phyloP scores from a whole-genome alignment of 805 yeast genomes.

The Tetrapisispora pingtungensis region DNA sequence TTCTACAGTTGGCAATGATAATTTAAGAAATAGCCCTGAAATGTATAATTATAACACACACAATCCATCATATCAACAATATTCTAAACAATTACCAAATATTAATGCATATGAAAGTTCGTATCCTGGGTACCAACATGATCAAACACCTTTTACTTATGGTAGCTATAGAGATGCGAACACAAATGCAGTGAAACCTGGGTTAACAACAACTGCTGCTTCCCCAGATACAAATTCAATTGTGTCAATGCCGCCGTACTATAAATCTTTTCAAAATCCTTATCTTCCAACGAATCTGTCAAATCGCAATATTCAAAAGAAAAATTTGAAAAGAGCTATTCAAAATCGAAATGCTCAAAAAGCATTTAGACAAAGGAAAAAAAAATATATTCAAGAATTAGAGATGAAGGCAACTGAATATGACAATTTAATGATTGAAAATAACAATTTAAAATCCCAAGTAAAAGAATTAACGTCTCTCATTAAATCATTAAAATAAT shows the following conservation, averaged over 20 bases:
- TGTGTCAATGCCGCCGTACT: background rate
- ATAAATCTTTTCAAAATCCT: background rate
- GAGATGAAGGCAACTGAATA: conserved; percentile 60
- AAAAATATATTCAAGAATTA: conserved; percentile 65
- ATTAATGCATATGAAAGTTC: background rate
- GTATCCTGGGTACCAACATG: background rate
- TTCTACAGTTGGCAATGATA: background rate
- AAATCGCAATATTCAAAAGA: background rate
- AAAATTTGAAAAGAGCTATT: conserved; percentile 68
- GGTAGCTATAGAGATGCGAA: background rate
- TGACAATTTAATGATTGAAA: conserved; percentile 46
- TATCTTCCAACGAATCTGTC: background rate
- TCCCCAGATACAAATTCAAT: background rate
- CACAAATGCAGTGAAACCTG: background rate
- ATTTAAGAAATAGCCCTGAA: background rate
- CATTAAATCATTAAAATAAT: background rate
- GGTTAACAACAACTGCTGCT: background rate
- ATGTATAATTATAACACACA: background rate
- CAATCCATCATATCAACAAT: background rate
- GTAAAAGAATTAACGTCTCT: conserved; percentile 1
- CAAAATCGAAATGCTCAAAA: conserved; percentile 88
- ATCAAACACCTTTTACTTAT: background rate
- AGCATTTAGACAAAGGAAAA: conserved; percentile 80
- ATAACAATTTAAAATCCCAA: conserved; percentile 3
- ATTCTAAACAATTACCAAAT: background rate